These are phyloP conservation scores for Sporothrix curviconia DNA, from an alignment of 2,329 filamentous ascomycete species.

Conservation along the genomic window DNA sequence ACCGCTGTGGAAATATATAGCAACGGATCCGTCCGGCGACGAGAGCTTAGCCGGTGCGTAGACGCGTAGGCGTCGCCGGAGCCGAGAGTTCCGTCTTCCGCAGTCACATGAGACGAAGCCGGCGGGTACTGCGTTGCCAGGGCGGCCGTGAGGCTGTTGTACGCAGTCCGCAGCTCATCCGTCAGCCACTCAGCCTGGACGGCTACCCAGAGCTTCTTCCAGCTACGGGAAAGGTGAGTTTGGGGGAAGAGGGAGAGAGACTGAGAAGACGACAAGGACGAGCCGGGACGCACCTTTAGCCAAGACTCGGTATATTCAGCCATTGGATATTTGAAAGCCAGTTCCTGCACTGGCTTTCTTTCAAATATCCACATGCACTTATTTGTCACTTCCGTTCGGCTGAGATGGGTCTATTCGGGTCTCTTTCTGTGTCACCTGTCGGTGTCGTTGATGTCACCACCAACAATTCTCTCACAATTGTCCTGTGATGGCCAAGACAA, in stretches of 20 bases:
- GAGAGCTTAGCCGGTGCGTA: neutral
- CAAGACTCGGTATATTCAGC: neutral
- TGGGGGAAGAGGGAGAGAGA: neutral
- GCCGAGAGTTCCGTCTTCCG: neutral
- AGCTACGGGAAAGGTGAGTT: neutral
- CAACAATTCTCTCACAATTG: too few species aligned
- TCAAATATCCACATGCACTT: neutral
- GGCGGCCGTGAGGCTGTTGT: neutral
- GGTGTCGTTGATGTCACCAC: too few species aligned
- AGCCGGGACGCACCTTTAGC: neutral
- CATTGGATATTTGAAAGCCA: conserved; percentile 15
- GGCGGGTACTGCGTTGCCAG: neutral
- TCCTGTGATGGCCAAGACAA: too few species aligned
- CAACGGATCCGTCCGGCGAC: neutral
- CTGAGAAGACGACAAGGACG: too few species aligned
- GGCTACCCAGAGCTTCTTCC: neutral
- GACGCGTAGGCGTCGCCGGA: neutral
- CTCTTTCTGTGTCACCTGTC: too few species aligned
- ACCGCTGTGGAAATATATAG: conserved; percentile 5
- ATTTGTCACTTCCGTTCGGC: neutral
- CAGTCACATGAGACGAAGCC: neutral
- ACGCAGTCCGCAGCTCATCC: neutral
- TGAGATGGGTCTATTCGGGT: too few species aligned
- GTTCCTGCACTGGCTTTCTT: neutral
- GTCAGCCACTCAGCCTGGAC: neutral